Evolutionary conservation across 2,329 filamentous ascomycete species (phyloP).

Genomic region (Pseudomassariella vexata): DNA sequence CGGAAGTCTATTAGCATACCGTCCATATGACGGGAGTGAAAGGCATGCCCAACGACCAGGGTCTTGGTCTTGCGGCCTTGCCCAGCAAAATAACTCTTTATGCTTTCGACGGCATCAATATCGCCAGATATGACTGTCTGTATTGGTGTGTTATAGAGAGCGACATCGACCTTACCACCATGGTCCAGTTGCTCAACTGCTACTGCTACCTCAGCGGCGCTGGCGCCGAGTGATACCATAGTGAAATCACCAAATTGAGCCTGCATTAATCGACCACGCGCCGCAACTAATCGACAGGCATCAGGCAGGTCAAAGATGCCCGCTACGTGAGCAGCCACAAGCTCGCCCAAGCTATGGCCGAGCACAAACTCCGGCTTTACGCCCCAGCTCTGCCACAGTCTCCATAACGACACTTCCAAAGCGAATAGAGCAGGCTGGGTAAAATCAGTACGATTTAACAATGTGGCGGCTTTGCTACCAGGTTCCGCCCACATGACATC

Average conservation of each 20-base stretch:
- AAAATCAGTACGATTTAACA: slow-evolving; percentile 23
- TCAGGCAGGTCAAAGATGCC: slow-evolving; percentile 24
- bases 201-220: slow-evolving; percentile 13
- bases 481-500: slow-evolving; percentile 24
- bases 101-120: slow-evolving; percentile 11
- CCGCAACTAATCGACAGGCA: slow-evolving; percentile 25
- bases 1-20: slow-evolving; percentile 17
- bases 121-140: slow-evolving; percentile 23
- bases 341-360: slow-evolving; percentile 24
- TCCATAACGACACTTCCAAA: slow-evolving; percentile 24
- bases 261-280: slow-evolving; percentile 25
- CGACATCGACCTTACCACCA: slow-evolving; percentile 15
- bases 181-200: slow-evolving; percentile 13
- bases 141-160: slow-evolving; percentile 17
- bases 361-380: slow-evolving; percentile 22
- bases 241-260: slow-evolving; percentile 11
- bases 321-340: slow-evolving; percentile 23
- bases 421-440: slow-evolving; percentile 27
- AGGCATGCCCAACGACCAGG: slow-evolving; percentile 17
- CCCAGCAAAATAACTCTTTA: slow-evolving; percentile 11
- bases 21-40: slow-evolving; percentile 21
- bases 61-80: slow-evolving; percentile 15
- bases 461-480: slow-evolving; percentile 12
- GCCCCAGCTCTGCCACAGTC: slow-evolving; percentile 24
- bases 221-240: slow-evolving; percentile 24